Evolutionary conservation across 1,284 basidiomycete species (phyloP), one percentile per base, ranked within the genome.

Genomic region (Tilletia horrida): DNA sequence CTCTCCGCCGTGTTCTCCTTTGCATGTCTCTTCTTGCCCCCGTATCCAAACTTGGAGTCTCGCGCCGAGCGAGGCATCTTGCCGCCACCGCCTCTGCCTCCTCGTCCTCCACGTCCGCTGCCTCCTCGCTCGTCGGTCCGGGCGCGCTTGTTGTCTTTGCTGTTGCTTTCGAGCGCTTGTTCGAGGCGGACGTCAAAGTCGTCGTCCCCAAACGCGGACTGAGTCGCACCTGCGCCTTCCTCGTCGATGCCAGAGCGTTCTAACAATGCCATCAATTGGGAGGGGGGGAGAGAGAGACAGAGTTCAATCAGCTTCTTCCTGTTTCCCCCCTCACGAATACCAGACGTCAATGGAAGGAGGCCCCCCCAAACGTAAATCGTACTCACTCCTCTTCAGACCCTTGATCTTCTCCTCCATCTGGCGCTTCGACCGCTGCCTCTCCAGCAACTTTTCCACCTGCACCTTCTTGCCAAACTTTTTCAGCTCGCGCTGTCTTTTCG

Each of bases 401-500:
- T 79, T 73, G 25, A 83, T 74, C 35, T 77, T 75, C 35, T 82
- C 78, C 50, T 90, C 89, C 86, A 81, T 92, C 89, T 69, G 91
- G 89, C 92, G 93, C 86, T 93, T 86, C 74, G 84, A 84, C 72
- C 83, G 80, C 81, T 91, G 88, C 57, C 92, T 84, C 84, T 92
- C 89, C 80, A 89, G 88, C 75, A 89, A 84, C 83, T 91, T 91
- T 83, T 93, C 91, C 65, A 89, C 84, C 83, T 94, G 92, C 25
- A 97, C 93, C 83, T 97, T 92, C 83, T 97, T 97, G 62, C 95
- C 95, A 79, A 92, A 96, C 86, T 97, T 97, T 85, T 97, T 97
- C 70, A 93, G 90, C 80, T 97, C 91, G 64, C 95, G 87, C 83
- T 97, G 91, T 78, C 89, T 90, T 77, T 91, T 88, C 79, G 93